A percentile compares a stretch with the other conserved stretches of the same genome.
These are phyloP conservation scores for Lactarius psammicola DNA, from an alignment of 768 basidiomycete species.

Conservation along the genomic window DNA sequence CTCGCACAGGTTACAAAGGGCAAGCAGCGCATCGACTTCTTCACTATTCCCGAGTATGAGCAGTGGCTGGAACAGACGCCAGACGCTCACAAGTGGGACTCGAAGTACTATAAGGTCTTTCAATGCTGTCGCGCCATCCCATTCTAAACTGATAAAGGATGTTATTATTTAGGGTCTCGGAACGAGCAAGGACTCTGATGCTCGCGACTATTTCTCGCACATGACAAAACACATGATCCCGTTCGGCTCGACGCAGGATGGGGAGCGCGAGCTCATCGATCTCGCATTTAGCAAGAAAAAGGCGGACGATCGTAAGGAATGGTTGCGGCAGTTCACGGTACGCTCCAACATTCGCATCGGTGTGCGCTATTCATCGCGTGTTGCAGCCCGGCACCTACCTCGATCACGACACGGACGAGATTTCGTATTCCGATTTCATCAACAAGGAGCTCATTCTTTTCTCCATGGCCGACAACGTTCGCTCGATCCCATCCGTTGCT, in stretches of 20 bases:
- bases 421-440: conserved; percentile 92
- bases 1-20: conserved; percentile 67
- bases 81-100: conserved; percentile 77
- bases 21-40: conserved; percentile 79
- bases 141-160: conserved; percentile 9
- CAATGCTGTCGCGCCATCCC: conserved; percentile 2
- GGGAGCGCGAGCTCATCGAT: conserved; percentile 87
- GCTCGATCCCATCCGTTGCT: conserved; percentile 91
- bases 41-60: conserved; percentile 96
- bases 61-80: conserved; percentile 82
- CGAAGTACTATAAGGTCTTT: conserved; percentile 95
- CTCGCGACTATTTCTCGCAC: conserved; percentile 87
- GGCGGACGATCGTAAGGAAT: conserved; percentile 96
- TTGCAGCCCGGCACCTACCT: conserved; percentile 87
- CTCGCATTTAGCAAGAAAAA: conserved; percentile 99
- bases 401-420: conserved; percentile 82
- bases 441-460: conserved; percentile 97
- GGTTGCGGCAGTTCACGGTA: conserved; percentile 91
- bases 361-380: neutral
- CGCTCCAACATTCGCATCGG: conserved; percentile 14
- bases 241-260: conserved; percentile 76
- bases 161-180: conserved; percentile 75
- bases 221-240: conserved; percentile 95
- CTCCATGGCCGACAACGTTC: conserved; percentile 99
- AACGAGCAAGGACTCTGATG: conserved; percentile 86